These are phyloP conservation scores for Fistulina hepatica DNA, from an alignment of 1,284 basidiomycete species.

Conservation along the genomic window DNA sequence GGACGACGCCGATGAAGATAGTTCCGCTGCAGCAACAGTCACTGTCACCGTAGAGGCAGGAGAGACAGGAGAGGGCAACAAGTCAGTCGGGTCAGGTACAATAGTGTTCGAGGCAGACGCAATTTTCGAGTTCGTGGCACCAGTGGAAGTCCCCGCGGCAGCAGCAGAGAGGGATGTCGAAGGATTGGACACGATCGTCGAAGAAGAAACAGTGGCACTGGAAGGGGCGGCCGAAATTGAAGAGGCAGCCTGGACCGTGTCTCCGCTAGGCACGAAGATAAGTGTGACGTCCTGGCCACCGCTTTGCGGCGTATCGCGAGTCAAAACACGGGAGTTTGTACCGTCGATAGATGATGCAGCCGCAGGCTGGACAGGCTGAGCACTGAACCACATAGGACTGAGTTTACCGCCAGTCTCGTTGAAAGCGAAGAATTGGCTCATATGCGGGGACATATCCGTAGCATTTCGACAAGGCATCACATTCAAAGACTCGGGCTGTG, in stretches of 20 bases:
- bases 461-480: slow-evolving; percentile 32
- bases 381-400: slow-evolving; percentile 38
- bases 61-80: slow-evolving; percentile 6
- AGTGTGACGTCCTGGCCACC: slow-evolving; percentile 34
- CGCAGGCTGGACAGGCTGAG: slow-evolving; percentile 9
- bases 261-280: slow-evolving; percentile 30
- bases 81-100: slow-evolving; percentile 2
- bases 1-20: slow-evolving; percentile 9
- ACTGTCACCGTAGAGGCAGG: slow-evolving; percentile 12
- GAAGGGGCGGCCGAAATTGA: background rate
- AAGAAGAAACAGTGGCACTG: background rate
- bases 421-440: slow-evolving; percentile 51
- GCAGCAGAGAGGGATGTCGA: slow-evolving; percentile 34
- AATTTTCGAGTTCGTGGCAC: background rate
- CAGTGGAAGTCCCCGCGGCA: slow-evolving; percentile 3
- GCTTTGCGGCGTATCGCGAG: slow-evolving; percentile 12
- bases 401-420: slow-evolving; percentile 36
- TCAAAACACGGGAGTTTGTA: background rate
- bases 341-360: background rate
- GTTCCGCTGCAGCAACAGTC: slow-evolving; percentile 6
- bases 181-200: background rate
- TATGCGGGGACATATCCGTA: slow-evolving; percentile 20
- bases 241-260: slow-evolving; percentile 13
- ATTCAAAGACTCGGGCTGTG: slow-evolving; percentile 35
- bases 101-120: slow-evolving; percentile 15